A percentile compares a stretch with the other conserved stretches of the same genome.
phyloP scores from a whole-genome alignment of 306 rosid genomes.

The Begonia fuchsioides region DNA sequence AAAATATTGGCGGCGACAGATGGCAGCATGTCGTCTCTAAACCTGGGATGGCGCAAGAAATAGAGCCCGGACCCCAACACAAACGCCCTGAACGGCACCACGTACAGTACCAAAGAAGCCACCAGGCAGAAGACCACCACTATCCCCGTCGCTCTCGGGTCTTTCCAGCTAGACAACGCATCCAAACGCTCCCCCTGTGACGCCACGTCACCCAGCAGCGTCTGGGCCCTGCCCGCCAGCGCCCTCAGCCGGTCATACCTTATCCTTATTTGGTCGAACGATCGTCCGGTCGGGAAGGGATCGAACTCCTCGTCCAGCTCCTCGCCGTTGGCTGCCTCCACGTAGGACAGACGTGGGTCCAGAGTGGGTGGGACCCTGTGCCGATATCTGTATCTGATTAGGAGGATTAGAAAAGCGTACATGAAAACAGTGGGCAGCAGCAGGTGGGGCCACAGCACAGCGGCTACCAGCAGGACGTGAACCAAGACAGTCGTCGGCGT shows the following conservation, averaged over 20 bases:
- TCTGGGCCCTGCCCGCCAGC: constrained; percentile 72
- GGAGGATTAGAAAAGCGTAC: constrained; percentile 49
- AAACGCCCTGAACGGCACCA: constrained; percentile 46
- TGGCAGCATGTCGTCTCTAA: constrained; percentile 87
- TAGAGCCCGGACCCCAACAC: constrained; percentile 43
- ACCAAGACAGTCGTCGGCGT: constrained; percentile 53
- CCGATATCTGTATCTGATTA: constrained; percentile 33
- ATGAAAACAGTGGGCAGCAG: constrained; percentile 59
- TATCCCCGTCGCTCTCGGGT: constrained; percentile 76
- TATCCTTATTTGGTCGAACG: constrained; percentile 31
- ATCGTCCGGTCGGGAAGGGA: constrained; percentile 44
- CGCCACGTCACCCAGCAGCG: constrained; percentile 62
- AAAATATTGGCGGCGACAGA: constrained; percentile 52
- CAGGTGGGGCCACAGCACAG: constrained; percentile 40
- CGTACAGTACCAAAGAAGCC: constrained; percentile 54
- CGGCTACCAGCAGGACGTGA: constrained; percentile 39
- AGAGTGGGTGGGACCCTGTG: constrained; percentile 26
- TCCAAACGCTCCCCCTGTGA: constrained; percentile 85
- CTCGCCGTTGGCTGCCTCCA: constrained; percentile 47
- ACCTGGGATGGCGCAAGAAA: constrained; percentile 52
- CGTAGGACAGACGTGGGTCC: constrained; percentile 56
- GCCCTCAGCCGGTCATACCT: constrained; percentile 65
- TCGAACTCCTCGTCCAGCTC: constrained; percentile 88
- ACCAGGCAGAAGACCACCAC: constrained; percentile 51
- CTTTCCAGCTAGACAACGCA: constrained; percentile 64